These are phyloP conservation scores for Penicillium carneum DNA, from an alignment of 2,329 filamentous ascomycete genomes.

Conservation along the genomic window DNA sequence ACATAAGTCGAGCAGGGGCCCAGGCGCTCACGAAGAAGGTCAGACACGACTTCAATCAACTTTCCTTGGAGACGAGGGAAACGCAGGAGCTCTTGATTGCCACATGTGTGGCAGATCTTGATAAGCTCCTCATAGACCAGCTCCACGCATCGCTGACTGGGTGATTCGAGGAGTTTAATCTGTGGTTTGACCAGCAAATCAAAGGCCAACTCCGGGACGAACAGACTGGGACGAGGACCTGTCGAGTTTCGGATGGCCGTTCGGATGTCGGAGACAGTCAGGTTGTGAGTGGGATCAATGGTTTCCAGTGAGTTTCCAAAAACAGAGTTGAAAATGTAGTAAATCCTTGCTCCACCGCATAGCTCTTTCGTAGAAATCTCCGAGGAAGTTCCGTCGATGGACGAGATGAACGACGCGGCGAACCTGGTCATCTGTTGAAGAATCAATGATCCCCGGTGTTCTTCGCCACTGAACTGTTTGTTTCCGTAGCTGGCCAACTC, in stretches of 20 bases:
- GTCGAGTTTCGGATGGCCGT: slow-evolving; percentile 98
- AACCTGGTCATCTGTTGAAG: slow-evolving; percentile 98
- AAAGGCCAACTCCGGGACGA: slow-evolving; percentile 96
- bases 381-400: slow-evolving; percentile 96
- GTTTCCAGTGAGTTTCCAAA: slow-evolving; percentile 96
- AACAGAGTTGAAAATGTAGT: slow-evolving; percentile 99
- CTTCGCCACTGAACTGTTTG: slow-evolving; percentile 95
- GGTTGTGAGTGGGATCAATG: slow-evolving; percentile 93
- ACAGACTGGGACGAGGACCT: slow-evolving; percentile 90
- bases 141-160: slow-evolving; percentile 94
- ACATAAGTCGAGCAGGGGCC: slow-evolving; percentile 90
- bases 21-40: slow-evolving; percentile 87
- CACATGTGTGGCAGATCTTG: slow-evolving; percentile 98
- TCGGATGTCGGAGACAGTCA: slow-evolving; percentile 91
- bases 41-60: slow-evolving; percentile 96
- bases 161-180: slow-evolving; percentile 93
- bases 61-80: slow-evolving; percentile 94
- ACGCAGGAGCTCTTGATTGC: slow-evolving; percentile 88
- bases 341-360: slow-evolving; percentile 91
- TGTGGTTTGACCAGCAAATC: slow-evolving; percentile 97
- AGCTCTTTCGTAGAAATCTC: slow-evolving; percentile 99
- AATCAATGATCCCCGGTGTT: slow-evolving; percentile 92
- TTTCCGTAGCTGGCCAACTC: slow-evolving; percentile 97
- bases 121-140: slow-evolving; percentile 98
- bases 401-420: slow-evolving; percentile 95